These are phyloP conservation scores for Xylaria palmicola DNA, from an alignment of 495 filamentous ascomycete species.

Conservation along the genomic window DNA sequence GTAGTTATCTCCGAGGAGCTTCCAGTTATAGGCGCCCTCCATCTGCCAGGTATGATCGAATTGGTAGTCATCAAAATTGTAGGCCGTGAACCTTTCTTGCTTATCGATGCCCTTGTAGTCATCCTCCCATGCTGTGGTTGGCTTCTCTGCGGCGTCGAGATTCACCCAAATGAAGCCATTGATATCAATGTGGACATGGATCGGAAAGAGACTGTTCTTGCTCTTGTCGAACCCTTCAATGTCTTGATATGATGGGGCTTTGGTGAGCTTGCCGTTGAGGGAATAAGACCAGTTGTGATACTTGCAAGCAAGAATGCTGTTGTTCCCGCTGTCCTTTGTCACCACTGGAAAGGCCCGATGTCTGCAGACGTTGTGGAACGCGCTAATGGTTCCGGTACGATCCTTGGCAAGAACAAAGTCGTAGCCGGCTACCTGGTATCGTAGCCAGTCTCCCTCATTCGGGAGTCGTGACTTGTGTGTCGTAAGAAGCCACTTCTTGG, in stretches of 20 bases:
- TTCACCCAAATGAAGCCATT: conserved; percentile 55
- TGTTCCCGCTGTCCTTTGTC: conserved; percentile 45
- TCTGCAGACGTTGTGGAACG: conserved; percentile 60
- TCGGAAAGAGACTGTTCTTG: conserved; percentile 51
- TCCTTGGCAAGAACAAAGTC: conserved; percentile 51
- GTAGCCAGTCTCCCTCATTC: conserved; percentile 51
- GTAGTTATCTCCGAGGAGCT: conserved; percentile 50
- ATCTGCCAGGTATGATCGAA: conserved; percentile 51
- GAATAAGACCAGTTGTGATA: conserved; percentile 67
- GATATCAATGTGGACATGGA: conserved; percentile 47
- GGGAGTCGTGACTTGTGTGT: conserved; percentile 48
- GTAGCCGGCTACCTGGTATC: conserved; percentile 48
- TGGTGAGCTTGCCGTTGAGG: conserved; percentile 53
- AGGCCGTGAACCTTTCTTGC: conserved; percentile 35
- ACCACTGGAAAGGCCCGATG: conserved; percentile 59
- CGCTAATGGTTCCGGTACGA: conserved; percentile 50
- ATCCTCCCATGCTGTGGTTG: conserved; percentile 43
- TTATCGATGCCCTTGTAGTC: conserved; percentile 41
- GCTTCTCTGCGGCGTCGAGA: conserved; percentile 42
- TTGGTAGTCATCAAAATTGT: conserved; percentile 46
- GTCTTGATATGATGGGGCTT: conserved; percentile 57
- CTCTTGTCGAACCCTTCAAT: conserved; percentile 55
- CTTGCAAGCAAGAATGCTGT: conserved; percentile 54
- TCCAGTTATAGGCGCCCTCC: conserved; percentile 52
- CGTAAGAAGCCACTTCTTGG: conserved; percentile 53